Evolutionary conservation across 371 early-diverging fungal genomes (phyloP).

Genomic region (Catenaria anguillulae): DNA sequence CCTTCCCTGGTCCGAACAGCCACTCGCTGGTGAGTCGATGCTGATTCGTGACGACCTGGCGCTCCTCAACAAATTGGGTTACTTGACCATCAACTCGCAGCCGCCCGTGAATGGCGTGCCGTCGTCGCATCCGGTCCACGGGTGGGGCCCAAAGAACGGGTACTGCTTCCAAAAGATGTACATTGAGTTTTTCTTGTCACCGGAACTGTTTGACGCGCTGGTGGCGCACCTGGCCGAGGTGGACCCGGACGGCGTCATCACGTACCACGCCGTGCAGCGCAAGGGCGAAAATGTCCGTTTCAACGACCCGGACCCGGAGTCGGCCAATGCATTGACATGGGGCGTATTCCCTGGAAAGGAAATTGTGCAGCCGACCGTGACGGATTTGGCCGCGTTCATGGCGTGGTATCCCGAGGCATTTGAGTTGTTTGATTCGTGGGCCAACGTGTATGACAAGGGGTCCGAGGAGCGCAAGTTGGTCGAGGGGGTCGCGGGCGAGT

Average conservation of each 20-base stretch:
- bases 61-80: slow-evolving; percentile 60
- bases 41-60: slow-evolving; percentile 55
- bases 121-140: slow-evolving; percentile 60
- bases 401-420: slow-evolving; percentile 98
- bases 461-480: slow-evolving; percentile 19
- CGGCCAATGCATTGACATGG: slow-evolving; percentile 93
- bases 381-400: slow-evolving; percentile 77
- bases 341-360: slow-evolving; percentile 97
- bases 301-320: slow-evolving; percentile 71
- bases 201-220: slow-evolving; percentile 48
- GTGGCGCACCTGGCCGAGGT: slow-evolving; percentile 44
- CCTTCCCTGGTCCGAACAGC: slow-evolving; percentile 86
- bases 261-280: slow-evolving; percentile 82
- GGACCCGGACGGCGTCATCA: slow-evolving; percentile 23
- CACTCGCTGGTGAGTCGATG: slow-evolving; percentile 64
- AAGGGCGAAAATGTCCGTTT: slow-evolving; percentile 26
- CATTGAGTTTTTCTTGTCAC: slow-evolving; percentile 84
- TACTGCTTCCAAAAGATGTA: slow-evolving; percentile 95
- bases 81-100: slow-evolving; percentile 89
- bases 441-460: slow-evolving; percentile 22
- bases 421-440: slow-evolving; percentile 87
- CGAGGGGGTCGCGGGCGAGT: slow-evolving; percentile 50
- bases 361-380: slow-evolving; percentile 91
- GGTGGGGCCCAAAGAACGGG: slow-evolving; percentile 95
- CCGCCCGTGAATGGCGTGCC: slow-evolving; percentile 85